A percentile compares a stretch with the other conserved stretches of the same genome.
phyloP scores from a whole-genome alignment of 768 basidiomycete species.

The Pleurotus ostreatus region DNA sequence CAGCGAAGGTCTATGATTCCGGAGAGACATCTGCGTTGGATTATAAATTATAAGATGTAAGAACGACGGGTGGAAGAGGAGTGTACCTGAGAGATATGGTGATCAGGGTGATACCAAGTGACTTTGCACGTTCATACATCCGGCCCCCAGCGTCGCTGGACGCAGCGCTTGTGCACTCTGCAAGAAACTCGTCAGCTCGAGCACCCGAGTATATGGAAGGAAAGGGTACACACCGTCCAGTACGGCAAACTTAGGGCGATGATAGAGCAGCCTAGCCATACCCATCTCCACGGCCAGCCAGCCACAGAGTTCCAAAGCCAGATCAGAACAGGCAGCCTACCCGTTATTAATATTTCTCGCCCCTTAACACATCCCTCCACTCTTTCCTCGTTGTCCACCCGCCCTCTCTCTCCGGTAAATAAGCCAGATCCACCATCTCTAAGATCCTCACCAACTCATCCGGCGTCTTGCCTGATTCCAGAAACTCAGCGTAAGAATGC shows the following conservation, averaged over 20 bases:
- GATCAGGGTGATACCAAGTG: constrained; percentile 85
- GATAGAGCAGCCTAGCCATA: constrained; percentile 91
- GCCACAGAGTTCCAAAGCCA: constrained; percentile 7
- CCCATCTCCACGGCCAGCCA: constrained; percentile 58
- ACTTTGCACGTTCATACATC: constrained; percentile 93
- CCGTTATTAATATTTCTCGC: constrained; percentile 79
- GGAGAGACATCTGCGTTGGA: not conserved
- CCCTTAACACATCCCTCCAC: constrained; percentile 93
- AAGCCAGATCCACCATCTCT: constrained; percentile 77
- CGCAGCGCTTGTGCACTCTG: constrained; percentile 94
- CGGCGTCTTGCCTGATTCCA: constrained; percentile 54
- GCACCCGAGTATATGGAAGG: not conserved
- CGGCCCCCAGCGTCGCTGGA: constrained; percentile 93
- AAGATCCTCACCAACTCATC: constrained; percentile 74
- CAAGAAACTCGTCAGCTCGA: no score
- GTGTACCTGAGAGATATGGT: constrained; percentile 81
- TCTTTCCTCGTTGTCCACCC: constrained; percentile 89
- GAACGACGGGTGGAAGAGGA: not conserved
- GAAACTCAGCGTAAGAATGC: constrained; percentile 73
- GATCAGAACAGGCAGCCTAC: constrained; percentile 29
- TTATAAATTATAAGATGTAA: no score
- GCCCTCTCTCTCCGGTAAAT: constrained; percentile 83
- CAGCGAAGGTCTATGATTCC: constrained; percentile 60
- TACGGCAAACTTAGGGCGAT: constrained; percentile 76
- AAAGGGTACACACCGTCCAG: constrained; percentile 58